Base-by-base conservation (phyloP, 1,284 basidiomycete species). In the Cutaneotrichosporon sp. region DNA sequence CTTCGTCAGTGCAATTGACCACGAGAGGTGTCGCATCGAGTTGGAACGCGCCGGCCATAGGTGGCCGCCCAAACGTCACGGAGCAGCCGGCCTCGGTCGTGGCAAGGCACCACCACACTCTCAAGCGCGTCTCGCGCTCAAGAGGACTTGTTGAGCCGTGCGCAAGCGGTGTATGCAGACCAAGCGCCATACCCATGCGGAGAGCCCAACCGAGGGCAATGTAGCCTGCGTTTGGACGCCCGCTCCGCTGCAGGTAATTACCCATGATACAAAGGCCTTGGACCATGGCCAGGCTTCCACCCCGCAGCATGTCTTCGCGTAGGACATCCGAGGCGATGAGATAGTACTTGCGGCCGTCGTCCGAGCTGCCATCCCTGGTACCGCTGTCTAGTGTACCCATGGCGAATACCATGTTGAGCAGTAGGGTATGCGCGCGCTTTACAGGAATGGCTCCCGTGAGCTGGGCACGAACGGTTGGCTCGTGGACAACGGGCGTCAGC, bases 221-320 rank as follows among this genome's bases (percentile, higher is more conserved):
- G 56, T 69, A 70, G 3, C 72, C 72, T 0, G 66, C 64, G 50
- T 73, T 73, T 18, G 72, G 70, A n/a, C 64, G 55, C 51, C 70
- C 69, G 21, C 52, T 63, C 32, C 66, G 60, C 52, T 73, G 72
- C 5, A 73, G 69, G 58, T 72, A 73, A 56, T 68, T 72, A 18
- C 70, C 70, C 72, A 73, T 73, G 61, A 73, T 69, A 18, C 64
- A 68, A 1, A 73, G 56, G 22, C 69, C 72, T 56, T 73, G 72
- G 5, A 70, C 69, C 2, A 73, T 66, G 49, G 65, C 57, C 47
- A 73, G 47, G 10, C 66, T 61, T 13, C 72, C 72, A 21, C 68
- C 63, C 22, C 70, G 69, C 22, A 73, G 31, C 62, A 71, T 58
- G 47, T 69, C 69, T 18, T 52, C 46, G 46, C 61, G 57, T 5